Percentiles rank a stretch among this genome's conserved stretches.
phyloP scores from a whole-genome alignment of 73 alveolate genomes.

The Tetrahymena malaccensis region DNA sequence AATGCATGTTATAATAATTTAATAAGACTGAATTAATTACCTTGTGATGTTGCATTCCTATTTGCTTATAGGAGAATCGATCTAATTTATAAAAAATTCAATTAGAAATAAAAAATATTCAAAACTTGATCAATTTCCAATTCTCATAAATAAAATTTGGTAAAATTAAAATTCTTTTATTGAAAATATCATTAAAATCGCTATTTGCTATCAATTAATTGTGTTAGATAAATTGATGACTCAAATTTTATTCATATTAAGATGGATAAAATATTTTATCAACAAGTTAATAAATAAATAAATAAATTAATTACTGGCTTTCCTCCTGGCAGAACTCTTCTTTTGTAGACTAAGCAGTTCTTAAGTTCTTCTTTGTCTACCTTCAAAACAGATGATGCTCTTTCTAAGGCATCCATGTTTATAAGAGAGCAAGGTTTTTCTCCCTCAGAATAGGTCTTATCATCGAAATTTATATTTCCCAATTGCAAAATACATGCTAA shows the following conservation, averaged over 20 bases:
- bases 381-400: conserved; percentile 55
- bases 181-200: too few species aligned
- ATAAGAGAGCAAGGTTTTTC: conserved; percentile 65
- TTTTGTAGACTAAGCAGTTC: conserved; percentile 31
- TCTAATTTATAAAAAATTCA: not conserved
- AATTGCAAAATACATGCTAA: conserved; percentile 56
- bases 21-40: not conserved
- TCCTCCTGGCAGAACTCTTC: not conserved
- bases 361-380: conserved; percentile 30
- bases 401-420: conserved; percentile 41
- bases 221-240: not conserved
- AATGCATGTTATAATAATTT: too few species aligned
- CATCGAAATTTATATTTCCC: conserved; percentile 81
- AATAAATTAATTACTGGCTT: not conserved
- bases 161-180: too few species aligned
- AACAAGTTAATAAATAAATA: too few species aligned
- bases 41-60: not conserved
- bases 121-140: too few species aligned
- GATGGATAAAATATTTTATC: too few species aligned
- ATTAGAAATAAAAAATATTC: not conserved
- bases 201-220: too few species aligned
- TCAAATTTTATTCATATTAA: not conserved
- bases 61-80: not conserved
- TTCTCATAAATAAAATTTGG: too few species aligned
- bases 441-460: conserved; percentile 56